A percentile compares a stretch with the other conserved stretches of the same genome.
phyloP scores from a whole-genome alignment of 169 alveolate species.

The Perkinsus olseni region DNA sequence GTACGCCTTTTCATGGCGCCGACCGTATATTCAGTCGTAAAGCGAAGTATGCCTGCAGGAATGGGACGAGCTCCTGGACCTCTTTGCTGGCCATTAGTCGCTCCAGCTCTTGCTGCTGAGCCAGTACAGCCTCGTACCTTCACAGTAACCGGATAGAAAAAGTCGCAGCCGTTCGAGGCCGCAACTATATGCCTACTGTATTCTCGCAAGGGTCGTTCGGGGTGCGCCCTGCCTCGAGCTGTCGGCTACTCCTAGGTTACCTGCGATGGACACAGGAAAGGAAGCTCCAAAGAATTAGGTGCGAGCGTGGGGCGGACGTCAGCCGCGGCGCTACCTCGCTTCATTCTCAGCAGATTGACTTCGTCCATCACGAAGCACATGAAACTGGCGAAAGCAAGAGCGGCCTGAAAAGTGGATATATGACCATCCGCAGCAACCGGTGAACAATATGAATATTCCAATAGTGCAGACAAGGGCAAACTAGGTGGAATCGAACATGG shows the following conservation, averaged over 20 bases:
- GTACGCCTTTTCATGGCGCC: no score
- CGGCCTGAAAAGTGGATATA: neutral
- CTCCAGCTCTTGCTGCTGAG: neutral
- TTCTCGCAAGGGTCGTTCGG: neutral
- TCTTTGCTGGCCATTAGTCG: neutral
- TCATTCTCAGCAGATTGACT: neutral
- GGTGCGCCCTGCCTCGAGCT: neutral
- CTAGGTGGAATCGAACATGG: no score
- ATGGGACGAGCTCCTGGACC: neutral
- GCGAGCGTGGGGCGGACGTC: no score
- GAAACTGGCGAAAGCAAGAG: neutral
- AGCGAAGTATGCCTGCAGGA: neutral
- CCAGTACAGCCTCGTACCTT: neutral
- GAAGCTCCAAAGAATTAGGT: neutral
- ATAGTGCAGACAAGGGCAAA: no score
- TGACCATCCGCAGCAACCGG: neutral
- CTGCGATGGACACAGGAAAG: neutral
- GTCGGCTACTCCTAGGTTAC: neutral
- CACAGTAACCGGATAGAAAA: neutral
- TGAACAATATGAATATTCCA: neutral
- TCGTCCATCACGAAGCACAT: neutral
- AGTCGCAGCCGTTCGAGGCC: no score
- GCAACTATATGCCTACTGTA: neutral
- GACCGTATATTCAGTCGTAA: neutral
- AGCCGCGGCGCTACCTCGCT: neutral